Conservation (phyloP, 257 asterid genomes). For the Cinchona pubescens region DNA sequence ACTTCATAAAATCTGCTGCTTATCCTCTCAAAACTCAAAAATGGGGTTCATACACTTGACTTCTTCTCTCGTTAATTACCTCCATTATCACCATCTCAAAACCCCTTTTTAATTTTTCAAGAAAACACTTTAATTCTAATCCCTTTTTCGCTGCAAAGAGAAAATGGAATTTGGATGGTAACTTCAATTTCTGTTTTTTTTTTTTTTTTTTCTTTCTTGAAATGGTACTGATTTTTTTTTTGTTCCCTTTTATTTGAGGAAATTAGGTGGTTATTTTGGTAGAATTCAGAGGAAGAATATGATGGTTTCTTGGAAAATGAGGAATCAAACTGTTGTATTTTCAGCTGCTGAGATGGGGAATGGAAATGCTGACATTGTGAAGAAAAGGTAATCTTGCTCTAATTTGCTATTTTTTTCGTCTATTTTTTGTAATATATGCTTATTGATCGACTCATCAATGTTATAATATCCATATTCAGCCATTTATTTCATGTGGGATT, state of each 20-base stretch:
- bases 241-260: not conserved
- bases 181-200: not conserved
- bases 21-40: not conserved
- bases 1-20: not conserved
- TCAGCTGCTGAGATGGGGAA: conserved; percentile 37
- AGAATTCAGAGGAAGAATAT: conserved; percentile 20
- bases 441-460: not conserved
- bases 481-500: not conserved
- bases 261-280: conserved; percentile 21
- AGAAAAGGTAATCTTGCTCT: conserved; percentile 41
- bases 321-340: conserved; percentile 24
- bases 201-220: not conserved
- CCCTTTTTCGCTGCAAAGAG: conserved; percentile 8
- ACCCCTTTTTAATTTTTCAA: conserved; percentile 26
- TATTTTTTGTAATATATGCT: not conserved
- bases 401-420: not conserved
- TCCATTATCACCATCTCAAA: conserved; percentile 15
- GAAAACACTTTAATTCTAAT: conserved; percentile 17
- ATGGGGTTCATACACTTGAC: conserved; percentile 35
- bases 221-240: not conserved
- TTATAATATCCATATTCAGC: not conserved
- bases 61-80: conserved; percentile 19
- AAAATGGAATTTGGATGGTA: conserved; percentile 33
- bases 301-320: conserved; percentile 21
- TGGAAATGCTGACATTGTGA: conserved; percentile 21